A percentile compares a stretch with the other conserved stretches of the same genome.
Conservation (phyloP, 768 basidiomycete genomes). For the Macrolepiota fuliginosa region DNA sequence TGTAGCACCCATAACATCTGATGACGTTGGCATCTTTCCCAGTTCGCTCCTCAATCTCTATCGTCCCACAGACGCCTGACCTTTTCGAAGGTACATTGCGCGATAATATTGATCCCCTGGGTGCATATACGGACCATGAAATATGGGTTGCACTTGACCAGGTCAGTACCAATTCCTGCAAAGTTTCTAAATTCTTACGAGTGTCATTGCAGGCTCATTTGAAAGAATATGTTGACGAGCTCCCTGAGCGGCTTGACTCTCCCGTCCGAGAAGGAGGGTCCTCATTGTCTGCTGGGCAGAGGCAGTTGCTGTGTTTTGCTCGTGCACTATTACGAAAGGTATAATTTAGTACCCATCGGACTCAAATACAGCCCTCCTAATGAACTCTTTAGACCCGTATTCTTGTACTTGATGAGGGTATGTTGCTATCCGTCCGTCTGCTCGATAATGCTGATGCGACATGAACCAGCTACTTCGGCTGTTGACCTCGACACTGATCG, state of each 20-base stretch:
- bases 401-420: constrained; percentile 91
- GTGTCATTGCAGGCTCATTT: constrained; percentile 49
- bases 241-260: constrained; percentile 70
- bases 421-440: constrained; percentile 4
- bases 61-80: constrained; percentile 81
- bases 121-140: constrained; percentile 67
- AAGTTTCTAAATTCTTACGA: not conserved
- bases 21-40: not conserved
- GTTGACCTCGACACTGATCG: constrained; percentile 90
- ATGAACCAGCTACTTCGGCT: constrained; percentile 69
- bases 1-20: not conserved
- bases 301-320: constrained; percentile 88
- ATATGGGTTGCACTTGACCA: constrained; percentile 89
- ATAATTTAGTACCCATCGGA: constrained; percentile 3
- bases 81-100: constrained; percentile 72
- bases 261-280: constrained; percentile 75
- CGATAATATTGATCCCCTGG: constrained; percentile 89
- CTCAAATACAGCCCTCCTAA: not conserved
- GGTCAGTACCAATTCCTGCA: constrained; percentile 21
- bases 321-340: constrained; percentile 79
- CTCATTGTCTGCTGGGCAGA: constrained; percentile 81
- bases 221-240: constrained; percentile 62
- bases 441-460: not conserved
- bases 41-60: constrained; percentile 80
- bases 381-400: constrained; percentile 61